phyloP scores from a whole-genome alignment of 2,329 filamentous ascomycete species.

The Achaetomium macrosporum region DNA sequence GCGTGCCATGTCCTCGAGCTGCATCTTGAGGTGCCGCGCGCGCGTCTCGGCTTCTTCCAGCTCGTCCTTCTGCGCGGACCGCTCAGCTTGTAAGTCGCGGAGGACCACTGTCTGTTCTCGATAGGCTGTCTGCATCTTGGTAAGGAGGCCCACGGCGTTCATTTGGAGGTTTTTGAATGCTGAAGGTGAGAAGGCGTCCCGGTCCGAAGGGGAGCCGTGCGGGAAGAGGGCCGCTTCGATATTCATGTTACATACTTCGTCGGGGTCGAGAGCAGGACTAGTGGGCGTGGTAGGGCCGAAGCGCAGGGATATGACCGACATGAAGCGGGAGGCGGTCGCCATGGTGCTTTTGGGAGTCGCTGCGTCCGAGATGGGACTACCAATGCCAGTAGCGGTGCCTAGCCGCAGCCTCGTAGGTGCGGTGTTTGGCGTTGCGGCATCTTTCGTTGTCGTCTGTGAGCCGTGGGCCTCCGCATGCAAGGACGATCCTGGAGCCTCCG shows the following conservation, averaged over 20 bases:
- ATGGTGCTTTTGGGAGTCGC: constrained; percentile 32
- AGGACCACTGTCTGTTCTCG: constrained; percentile 46
- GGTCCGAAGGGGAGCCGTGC: constrained; percentile 31
- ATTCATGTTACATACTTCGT: constrained; percentile 51
- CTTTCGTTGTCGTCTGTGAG: constrained; percentile 11
- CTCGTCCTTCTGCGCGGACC: constrained; percentile 41
- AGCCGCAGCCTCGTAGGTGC: constrained; percentile 29
- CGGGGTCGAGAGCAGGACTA: neutral
- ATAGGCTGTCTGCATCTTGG: constrained; percentile 54
- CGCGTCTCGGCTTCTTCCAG: constrained; percentile 50
- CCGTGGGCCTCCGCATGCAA: neutral
- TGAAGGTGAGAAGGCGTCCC: constrained; percentile 51
- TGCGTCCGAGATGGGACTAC: constrained; percentile 26
- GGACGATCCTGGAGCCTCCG: constrained; percentile 21
- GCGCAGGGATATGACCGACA: constrained; percentile 40
- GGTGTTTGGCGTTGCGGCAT: constrained; percentile 25
- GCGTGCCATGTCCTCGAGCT: constrained; percentile 54
- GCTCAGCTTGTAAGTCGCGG: constrained; percentile 32
- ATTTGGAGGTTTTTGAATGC: constrained; percentile 56
- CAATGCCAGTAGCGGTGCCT: constrained; percentile 26
- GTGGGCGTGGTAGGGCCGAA: constrained; percentile 28
- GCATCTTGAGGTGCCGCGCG: constrained; percentile 49
- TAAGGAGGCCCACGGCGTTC: constrained; percentile 51
- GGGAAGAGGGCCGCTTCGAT: constrained; percentile 51
- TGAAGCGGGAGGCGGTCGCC: constrained; percentile 36